Conservation (phyloP, 2,329 filamentous ascomycete species). For the Trichophyton schoenleinii region DNA sequence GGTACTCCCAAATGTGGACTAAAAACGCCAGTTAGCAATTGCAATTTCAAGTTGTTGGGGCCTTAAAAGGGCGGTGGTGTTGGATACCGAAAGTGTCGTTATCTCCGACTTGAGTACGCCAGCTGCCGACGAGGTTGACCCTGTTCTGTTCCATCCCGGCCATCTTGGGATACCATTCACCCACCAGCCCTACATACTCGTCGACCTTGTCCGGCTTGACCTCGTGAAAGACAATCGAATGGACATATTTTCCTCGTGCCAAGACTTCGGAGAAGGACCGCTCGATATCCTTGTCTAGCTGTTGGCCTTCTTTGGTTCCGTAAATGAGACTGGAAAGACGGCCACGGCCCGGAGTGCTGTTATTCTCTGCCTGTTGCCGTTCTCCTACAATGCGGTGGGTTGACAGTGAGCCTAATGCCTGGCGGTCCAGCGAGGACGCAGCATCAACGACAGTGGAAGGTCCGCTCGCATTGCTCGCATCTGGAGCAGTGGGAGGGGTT, state of each 20-base stretch:
- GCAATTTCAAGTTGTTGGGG: not conserved
- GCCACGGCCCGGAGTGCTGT: slow-evolving; percentile 49
- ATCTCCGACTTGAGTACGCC: slow-evolving; percentile 94
- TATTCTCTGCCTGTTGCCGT: slow-evolving; percentile 36
- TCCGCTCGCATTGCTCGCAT: slow-evolving; percentile 35
- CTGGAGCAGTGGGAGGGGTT: slow-evolving; percentile 33
- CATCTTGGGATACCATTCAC: slow-evolving; percentile 84
- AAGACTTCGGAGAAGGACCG: slow-evolving; percentile 90
- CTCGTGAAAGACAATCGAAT: slow-evolving; percentile 92
- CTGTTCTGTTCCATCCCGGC: slow-evolving; percentile 76
- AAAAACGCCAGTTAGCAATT: slow-evolving; percentile 5
- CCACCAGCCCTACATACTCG: slow-evolving; percentile 82
- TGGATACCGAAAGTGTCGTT: slow-evolving; percentile 87
- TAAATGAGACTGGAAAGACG: slow-evolving; percentile 83
- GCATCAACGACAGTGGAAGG: slow-evolving; percentile 27
- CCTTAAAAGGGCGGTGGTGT: not conserved
- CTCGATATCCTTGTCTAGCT: slow-evolving; percentile 91
- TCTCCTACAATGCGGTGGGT: slow-evolving; percentile 40
- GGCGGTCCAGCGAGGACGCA: slow-evolving; percentile 28
- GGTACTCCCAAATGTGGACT: slow-evolving; percentile 99
- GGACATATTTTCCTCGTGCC: slow-evolving; percentile 92
- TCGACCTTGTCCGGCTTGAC: slow-evolving; percentile 93
- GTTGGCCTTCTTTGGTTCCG: slow-evolving; percentile 86
- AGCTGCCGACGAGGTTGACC: slow-evolving; percentile 92
- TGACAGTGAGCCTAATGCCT: slow-evolving; percentile 50